These are phyloP conservation scores for Leccinum variicolor DNA, from an alignment of 768 basidiomycete species.

Conservation along the genomic window DNA sequence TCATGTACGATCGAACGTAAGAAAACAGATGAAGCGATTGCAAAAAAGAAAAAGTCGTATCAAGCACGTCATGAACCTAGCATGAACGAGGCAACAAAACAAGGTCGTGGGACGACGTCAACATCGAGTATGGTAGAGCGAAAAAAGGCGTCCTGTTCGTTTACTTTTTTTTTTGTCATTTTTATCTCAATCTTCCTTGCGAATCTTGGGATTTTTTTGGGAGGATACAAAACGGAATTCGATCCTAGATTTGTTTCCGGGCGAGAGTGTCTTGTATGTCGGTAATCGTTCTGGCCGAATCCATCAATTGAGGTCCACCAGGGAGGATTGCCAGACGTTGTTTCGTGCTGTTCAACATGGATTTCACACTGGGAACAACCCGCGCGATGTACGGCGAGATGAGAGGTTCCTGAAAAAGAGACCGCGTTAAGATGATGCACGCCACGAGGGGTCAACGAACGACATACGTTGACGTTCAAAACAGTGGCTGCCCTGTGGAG, in stretches of 20 bases:
- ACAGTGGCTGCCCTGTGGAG: slow-evolving; percentile 69
- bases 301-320: slow-evolving; percentile 62
- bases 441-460: background rate
- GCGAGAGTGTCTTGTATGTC: slow-evolving; percentile 73
- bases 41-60: slow-evolving; percentile 10
- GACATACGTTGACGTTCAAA: slow-evolving; percentile 67
- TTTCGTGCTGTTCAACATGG: slow-evolving; percentile 72
- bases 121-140: background rate
- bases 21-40: slow-evolving; percentile 3
- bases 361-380: slow-evolving; percentile 76
- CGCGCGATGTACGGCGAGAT: slow-evolving; percentile 80
- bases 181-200: background rate
- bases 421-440: background rate
- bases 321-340: slow-evolving; percentile 78
- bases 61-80: slow-evolving; percentile 23
- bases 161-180: background rate
- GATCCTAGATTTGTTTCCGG: slow-evolving; percentile 36
- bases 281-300: slow-evolving; percentile 64
- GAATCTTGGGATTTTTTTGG: background rate
- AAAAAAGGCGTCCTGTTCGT: background rate
- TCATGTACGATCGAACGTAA: background rate
- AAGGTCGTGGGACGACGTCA: background rate
- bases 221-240: background rate
- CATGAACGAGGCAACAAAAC: slow-evolving; percentile 15
- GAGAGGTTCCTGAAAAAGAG: slow-evolving; percentile 57